Percentiles rank a stretch among this genome's conserved stretches.
phyloP scores from a whole-genome alignment of 140 eudicot species.

The Anethum foeniculum region DNA sequence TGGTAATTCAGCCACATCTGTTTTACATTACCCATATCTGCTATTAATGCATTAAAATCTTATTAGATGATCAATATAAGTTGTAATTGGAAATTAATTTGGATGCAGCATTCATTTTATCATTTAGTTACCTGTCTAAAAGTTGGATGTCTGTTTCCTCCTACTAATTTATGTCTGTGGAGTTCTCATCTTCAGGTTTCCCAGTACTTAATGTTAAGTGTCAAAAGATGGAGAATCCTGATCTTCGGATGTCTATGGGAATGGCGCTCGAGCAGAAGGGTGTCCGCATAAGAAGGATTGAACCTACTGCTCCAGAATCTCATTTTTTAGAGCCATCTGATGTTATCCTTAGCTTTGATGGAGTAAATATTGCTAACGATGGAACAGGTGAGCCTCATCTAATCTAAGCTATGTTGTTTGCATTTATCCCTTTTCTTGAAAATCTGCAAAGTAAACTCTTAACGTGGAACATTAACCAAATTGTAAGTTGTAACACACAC shows the following conservation, averaged over 20 bases:
- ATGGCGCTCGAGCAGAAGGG: slow-evolving; percentile 61
- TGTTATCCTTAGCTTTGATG: slow-evolving; percentile 59
- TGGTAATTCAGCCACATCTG: not conserved
- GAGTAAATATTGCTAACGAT: slow-evolving; percentile 66
- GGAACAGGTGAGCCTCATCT: slow-evolving; percentile 49
- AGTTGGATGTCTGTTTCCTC: not conserved
- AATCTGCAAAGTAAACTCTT: not conserved
- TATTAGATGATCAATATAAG: not conserved
- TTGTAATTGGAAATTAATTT: not conserved
- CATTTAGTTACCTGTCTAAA: not conserved
- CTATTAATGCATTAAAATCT: not conserved
- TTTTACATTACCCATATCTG: not conserved
- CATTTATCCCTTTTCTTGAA: not conserved
- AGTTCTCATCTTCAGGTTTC: slow-evolving; percentile 32
- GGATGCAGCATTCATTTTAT: not conserved
- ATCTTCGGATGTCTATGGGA: slow-evolving; percentile 54
- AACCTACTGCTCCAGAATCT: slow-evolving; percentile 65
- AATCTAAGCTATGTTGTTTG: not conserved
- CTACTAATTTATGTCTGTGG: not conserved
- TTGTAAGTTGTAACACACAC: not conserved
- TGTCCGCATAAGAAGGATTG: slow-evolving; percentile 62
- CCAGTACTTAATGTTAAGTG: slow-evolving; percentile 68
- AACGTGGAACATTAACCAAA: not conserved
- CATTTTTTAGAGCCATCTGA: slow-evolving; percentile 49
- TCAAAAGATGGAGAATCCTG: slow-evolving; percentile 78